Evolutionary conservation across 208 protist species (phyloP), one percentile per base, ranked within the genome.

Genomic region (Crithidia fasciculata): DNA sequence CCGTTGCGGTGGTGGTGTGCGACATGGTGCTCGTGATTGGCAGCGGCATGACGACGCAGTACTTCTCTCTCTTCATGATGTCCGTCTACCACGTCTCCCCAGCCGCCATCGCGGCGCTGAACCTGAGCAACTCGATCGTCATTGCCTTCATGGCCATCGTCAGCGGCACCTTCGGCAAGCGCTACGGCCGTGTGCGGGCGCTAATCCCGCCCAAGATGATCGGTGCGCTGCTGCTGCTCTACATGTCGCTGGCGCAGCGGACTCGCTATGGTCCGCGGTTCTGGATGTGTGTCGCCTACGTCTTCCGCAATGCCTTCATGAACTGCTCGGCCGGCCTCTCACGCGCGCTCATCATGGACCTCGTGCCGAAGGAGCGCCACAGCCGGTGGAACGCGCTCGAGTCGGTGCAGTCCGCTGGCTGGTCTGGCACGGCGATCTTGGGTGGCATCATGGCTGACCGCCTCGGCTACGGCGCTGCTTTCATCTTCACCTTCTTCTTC

Each of bases 41-140:
- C 52, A 91, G 84, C 56, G 88, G 88, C 74, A 90, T 93, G 86
- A 93, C 84, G 36, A 91, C 80, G 55, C 81, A 86, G 76, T 93
- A 93, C 78, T 89, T 93, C 50, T 71, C 81, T 0, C 78, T 93
- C 5, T 93, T 93, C 69, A 88, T 93, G 86, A 93, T 93, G 81
- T 49, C 77, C 15, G 37, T 76, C n/a, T 93, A 91, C 69, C 43
- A 66, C 59, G 75, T 86, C 3, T 66, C 69, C 16, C 88, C 85
- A 12, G 64, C 84, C 28, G 64, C 69, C 16, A 77, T 91, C 62
- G 65, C 78, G 13, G 63, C 72, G 36, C 61, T 93, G 58, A 87
- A 84, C 43, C 49, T 90, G 19, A 47, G 68, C 74, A 86, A 80
- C 75, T 75, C 85, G 5, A 39, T 88, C 5, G 49, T 86, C 19